A percentile compares a stretch with the other conserved stretches of the same genome.
phyloP scores from a whole-genome alignment of 305 asterid genomes.

The Fraxinus greggii region DNA sequence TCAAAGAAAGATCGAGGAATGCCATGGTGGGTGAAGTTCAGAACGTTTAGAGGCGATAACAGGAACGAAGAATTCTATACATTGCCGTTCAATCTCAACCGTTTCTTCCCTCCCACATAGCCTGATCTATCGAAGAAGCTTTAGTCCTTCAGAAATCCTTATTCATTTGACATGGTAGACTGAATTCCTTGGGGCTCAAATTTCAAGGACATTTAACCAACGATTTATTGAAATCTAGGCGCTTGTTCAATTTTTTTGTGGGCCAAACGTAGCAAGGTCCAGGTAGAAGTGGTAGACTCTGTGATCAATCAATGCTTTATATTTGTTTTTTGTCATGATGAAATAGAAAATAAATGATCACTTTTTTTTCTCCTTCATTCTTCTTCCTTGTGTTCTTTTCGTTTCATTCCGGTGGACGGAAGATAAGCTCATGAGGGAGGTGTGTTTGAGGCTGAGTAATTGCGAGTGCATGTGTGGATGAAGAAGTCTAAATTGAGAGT shows the following conservation, averaged over 20 bases:
- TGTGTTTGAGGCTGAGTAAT: neutral
- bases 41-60: slow-evolving; percentile 89
- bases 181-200: slow-evolving; percentile 19
- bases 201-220: neutral
- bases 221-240: neutral
- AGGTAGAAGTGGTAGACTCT: neutral
- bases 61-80: slow-evolving; percentile 94
- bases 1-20: slow-evolving; percentile 91
- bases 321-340: neutral
- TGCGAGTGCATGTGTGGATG: neutral
- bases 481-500: neutral
- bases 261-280: neutral
- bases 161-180: slow-evolving; percentile 24
- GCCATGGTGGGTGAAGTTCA: slow-evolving; percentile 98
- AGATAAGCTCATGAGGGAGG: neutral
- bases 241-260: neutral
- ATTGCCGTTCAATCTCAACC: slow-evolving; percentile 87
- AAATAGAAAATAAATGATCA: neutral
- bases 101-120: slow-evolving; percentile 96
- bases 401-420: neutral
- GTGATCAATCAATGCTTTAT: neutral
- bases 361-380: neutral
- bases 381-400: neutral
- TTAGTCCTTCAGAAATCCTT: neutral
- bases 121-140: neutral